These are phyloP conservation scores for Cyclotella cryptica DNA, from an alignment of 108 stramenopile genomes.

Conservation along the genomic window DNA sequence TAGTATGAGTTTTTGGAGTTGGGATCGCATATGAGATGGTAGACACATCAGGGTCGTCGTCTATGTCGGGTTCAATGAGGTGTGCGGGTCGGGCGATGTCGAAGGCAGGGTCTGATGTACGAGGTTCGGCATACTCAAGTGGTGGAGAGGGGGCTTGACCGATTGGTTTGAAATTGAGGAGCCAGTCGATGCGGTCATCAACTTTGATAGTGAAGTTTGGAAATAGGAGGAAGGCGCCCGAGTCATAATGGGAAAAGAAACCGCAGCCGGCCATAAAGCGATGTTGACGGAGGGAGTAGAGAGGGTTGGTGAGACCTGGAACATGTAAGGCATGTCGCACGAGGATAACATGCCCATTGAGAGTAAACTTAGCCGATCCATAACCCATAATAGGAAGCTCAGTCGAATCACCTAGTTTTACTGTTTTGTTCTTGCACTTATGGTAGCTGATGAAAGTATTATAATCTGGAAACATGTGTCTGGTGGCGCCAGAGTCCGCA, in stretches of 20 bases:
- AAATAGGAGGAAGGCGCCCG: not conserved
- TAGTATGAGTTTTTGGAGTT: not conserved
- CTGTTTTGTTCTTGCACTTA: too few relatives aligned
- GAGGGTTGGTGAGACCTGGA: constrained; percentile 8
- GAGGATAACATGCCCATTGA: constrained; percentile 19
- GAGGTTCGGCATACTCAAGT: constrained; percentile 3
- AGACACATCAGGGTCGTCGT: not conserved
- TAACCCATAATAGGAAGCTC: not conserved
- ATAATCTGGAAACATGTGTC: not conserved
- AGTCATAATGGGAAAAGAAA: not conserved
- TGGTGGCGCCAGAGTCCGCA: constrained; percentile 3
- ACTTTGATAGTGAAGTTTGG: not conserved
- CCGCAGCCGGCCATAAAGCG: constrained; percentile 4
- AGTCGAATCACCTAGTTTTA: not conserved
- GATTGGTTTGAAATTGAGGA: constrained; percentile 1
- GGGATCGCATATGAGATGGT: not conserved
- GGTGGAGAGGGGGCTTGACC: not conserved
- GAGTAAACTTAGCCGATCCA: constrained; percentile 8
- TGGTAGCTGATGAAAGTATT: constrained; percentile 1
- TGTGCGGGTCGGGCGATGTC: not conserved
- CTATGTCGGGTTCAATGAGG: not conserved
- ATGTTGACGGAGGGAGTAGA: constrained; percentile 14
- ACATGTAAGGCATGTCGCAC: constrained; percentile 12
- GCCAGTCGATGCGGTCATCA: constrained; percentile 11
- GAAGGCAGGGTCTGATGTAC: not conserved